phyloP scores from a whole-genome alignment of 2,329 filamentous ascomycete genomes.

The Colletotrichum godetiae region DNA sequence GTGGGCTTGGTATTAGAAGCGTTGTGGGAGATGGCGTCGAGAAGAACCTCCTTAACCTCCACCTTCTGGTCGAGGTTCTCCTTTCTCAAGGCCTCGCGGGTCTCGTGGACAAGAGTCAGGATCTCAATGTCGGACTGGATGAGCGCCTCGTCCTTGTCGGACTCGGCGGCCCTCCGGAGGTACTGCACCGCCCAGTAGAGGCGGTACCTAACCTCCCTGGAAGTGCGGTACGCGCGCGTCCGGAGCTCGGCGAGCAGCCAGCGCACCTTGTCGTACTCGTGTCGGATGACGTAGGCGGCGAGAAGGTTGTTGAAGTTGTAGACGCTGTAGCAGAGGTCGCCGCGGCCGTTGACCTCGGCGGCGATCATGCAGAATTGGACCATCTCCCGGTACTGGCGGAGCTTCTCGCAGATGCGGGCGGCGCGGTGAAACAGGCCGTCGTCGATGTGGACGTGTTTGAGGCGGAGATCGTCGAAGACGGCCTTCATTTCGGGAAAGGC shows the following conservation, averaged over 20 bases:
- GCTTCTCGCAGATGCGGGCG: constrained; percentile 43
- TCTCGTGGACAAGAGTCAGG: constrained; percentile 17
- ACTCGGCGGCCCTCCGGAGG: constrained; percentile 18
- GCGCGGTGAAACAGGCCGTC: constrained; percentile 51
- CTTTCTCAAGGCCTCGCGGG: neutral
- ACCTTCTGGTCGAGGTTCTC: constrained; percentile 14
- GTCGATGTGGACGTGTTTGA: constrained; percentile 45
- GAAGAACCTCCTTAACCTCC: constrained; percentile 6
- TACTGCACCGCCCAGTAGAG: constrained; percentile 31
- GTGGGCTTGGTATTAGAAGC: neutral
- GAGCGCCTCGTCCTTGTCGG: constrained; percentile 27
- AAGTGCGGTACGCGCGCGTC: constrained; percentile 26
- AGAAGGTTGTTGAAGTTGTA: constrained; percentile 53
- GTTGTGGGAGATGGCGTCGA: constrained; percentile 1
- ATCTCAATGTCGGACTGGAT: constrained; percentile 27
- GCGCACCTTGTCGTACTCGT: constrained; percentile 44
- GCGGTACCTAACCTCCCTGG: constrained; percentile 9
- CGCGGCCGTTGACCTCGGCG: constrained; percentile 49
- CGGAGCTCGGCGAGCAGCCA: constrained; percentile 41
- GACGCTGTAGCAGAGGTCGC: constrained; percentile 49
- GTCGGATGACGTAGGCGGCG: constrained; percentile 45
- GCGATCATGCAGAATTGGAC: constrained; percentile 49
- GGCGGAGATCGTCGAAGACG: constrained; percentile 42
- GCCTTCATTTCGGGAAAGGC: constrained; percentile 24
- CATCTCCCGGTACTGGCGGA: constrained; percentile 44